phyloP scores from a whole-genome alignment of 352 stramenopile genomes.

The Globisporangium heterothallicum region DNA sequence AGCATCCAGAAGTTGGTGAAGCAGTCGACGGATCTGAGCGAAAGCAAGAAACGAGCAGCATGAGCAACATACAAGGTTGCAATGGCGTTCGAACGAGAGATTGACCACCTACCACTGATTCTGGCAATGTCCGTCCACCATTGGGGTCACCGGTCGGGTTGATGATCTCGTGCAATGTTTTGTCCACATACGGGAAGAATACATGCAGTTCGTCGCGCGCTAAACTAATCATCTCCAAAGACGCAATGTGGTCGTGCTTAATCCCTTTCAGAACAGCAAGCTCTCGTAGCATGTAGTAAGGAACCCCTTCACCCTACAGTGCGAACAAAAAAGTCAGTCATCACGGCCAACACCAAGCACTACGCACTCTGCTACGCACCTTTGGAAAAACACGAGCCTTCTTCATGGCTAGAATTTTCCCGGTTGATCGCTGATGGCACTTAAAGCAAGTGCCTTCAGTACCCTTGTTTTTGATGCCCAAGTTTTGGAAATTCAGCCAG shows the following conservation, averaged over 20 bases:
- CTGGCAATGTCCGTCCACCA: conserved; percentile 65
- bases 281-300: conserved; percentile 92
- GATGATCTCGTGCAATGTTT: conserved; percentile 88
- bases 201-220: conserved; percentile 84
- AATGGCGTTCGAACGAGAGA: not conserved
- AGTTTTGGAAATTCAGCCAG: conserved; percentile 85
- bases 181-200: conserved; percentile 89
- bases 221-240: conserved; percentile 83
- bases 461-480: conserved; percentile 88
- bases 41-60: conserved; percentile 1
- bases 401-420: conserved; percentile 87
- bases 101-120: conserved; percentile 52
- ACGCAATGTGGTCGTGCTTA: conserved; percentile 85
- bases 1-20: conserved; percentile 85
- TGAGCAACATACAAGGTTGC: conserved; percentile 5
- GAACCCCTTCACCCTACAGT: conserved; percentile 79
- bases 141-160: conserved; percentile 84
- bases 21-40: conserved; percentile 58
- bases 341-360: not conserved
- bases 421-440: conserved; percentile 77
- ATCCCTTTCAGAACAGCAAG: conserved; percentile 86
- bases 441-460: conserved; percentile 87
- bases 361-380: too few species aligned
- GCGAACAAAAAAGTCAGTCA: conserved; percentile 8
- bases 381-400: conserved; percentile 85